Evolutionary conservation across 2,329 filamentous ascomycete genomes (phyloP).

Genomic region (Botryosphaeria dothidea): DNA sequence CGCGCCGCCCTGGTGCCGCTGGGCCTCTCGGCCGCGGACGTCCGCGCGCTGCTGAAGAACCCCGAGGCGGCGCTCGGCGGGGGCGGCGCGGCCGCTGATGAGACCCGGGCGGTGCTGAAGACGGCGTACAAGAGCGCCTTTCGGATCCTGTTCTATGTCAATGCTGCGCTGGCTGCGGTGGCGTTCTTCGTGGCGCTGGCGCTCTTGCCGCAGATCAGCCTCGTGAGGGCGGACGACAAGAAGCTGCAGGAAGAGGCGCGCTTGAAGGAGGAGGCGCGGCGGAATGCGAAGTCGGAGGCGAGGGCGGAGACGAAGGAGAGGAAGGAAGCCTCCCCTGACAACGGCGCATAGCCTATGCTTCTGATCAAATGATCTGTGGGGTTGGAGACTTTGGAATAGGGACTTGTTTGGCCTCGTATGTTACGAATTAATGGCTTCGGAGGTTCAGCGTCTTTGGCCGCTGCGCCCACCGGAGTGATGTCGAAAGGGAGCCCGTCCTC

Average conservation of each 20-base stretch:
- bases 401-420: too few species aligned
- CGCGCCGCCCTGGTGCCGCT: background rate
- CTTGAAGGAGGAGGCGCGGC: background rate
- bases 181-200: background rate
- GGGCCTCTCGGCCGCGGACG: background rate
- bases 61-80: background rate
- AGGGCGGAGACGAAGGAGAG: background rate
- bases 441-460: too few species aligned
- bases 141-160: conserved; percentile 10
- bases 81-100: background rate
- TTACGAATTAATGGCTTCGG: too few species aligned
- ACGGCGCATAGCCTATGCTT: too few species aligned
- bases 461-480: too few species aligned
- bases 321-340: too few species aligned
- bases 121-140: conserved; percentile 10
- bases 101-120: background rate
- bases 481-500: too few species aligned
- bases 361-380: too few species aligned
- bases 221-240: conserved; percentile 6
- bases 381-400: too few species aligned
- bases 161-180: conserved; percentile 4
- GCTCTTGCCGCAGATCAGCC: conserved; percentile 9
- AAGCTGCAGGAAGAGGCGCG: conserved; percentile 5
- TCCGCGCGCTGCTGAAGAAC: background rate
- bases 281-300: background rate